Evolutionary conservation across 2,329 filamentous ascomycete genomes (phyloP), one percentile per base, ranked within the genome.

Genomic region (Hansfordia pulvinata): DNA sequence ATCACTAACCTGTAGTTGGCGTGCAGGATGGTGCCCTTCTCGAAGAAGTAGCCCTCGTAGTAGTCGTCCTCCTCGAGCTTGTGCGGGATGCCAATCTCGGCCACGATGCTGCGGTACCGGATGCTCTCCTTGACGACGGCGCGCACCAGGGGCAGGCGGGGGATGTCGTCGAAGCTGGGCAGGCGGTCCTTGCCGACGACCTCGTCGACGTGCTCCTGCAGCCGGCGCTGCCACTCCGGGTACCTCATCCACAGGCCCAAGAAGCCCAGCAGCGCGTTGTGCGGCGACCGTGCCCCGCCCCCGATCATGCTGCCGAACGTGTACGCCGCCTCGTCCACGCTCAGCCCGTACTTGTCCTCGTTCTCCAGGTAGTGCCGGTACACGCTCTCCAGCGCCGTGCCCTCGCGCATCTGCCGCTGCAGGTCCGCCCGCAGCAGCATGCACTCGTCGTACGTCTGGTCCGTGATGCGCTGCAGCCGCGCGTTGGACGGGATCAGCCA

Each of bases 101-200:
- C 29, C 8, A 27, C 25, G 14, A 30, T 28, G 16, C n/a, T 50
- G 23, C 30, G 28, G 21, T 25, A 28, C 12, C 31, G 28, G 15
- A 26, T 25, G 17, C 30, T 25, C 19, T 33, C 31, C 16, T 33
- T 33, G 9, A 33, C 22, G 19, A 33, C 24, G 5, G 31, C 31
- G 12, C 27, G 27, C 14, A 26, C 27, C 14, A 30, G 30, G 8
- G 31, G 31, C 9, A 33, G 20, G 7, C 25, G 14, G 9, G 11
- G 10, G 12, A 28, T 25, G 8, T 33, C 31, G 6, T 30, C 24
- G 8, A 28, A 18, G 10, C 17, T 20, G 2, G 31, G 31, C 8
- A 33, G 18, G 7, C 31, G 31, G 17, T 44, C 35, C 5, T 36
- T 26, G 2, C 52, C 31, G 6, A 33, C 25, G 10, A 33, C 31